Evolutionary conservation across 2,329 filamentous ascomycete species (phyloP).

Genomic region (Phialophora macrospora): DNA sequence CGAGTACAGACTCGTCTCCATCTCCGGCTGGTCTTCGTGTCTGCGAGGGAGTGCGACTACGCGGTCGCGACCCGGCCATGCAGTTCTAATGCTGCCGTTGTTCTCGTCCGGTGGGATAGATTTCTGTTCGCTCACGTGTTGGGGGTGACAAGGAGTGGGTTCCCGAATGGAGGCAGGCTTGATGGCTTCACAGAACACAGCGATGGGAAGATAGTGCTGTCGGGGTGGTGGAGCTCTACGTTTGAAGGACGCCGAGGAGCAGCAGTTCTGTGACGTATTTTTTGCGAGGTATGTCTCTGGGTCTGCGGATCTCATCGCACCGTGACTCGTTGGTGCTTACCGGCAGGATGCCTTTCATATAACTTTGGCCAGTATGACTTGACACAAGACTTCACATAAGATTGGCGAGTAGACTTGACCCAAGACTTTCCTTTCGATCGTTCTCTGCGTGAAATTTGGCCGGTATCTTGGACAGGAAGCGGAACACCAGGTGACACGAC

Average conservation of each 20-base stretch:
- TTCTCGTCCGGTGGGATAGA: slow-evolving; percentile 3
- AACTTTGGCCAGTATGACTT: neutral
- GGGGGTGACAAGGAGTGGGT: neutral
- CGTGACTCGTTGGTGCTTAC: slow-evolving; percentile 13
- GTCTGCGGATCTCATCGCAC: slow-evolving; percentile 19
- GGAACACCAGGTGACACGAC: slow-evolving; percentile 4
- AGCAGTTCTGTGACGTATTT: slow-evolving; percentile 8
- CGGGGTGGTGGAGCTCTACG: slow-evolving; percentile 1
- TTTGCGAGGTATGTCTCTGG: neutral
- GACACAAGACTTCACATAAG: neutral
- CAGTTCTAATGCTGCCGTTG: slow-evolving; percentile 21
- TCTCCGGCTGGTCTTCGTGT: slow-evolving; percentile 48
- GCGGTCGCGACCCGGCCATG: slow-evolving; percentile 49
- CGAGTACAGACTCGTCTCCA: slow-evolving; percentile 51
- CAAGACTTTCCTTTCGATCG: neutral
- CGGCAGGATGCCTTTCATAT: slow-evolving; percentile 3
- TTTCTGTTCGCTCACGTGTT: neutral
- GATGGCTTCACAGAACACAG: neutral
- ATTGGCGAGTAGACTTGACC: neutral
- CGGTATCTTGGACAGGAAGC: neutral
- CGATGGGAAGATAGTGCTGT: neutral
- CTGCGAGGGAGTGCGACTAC: slow-evolving; percentile 53
- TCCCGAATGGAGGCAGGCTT: neutral
- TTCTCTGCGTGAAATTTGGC: neutral
- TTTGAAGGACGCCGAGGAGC: slow-evolving; percentile 10